These are phyloP conservation scores for Colletotrichum sp. DNA, from an alignment of 2,329 filamentous ascomycete genomes.

Conservation along the genomic window DNA sequence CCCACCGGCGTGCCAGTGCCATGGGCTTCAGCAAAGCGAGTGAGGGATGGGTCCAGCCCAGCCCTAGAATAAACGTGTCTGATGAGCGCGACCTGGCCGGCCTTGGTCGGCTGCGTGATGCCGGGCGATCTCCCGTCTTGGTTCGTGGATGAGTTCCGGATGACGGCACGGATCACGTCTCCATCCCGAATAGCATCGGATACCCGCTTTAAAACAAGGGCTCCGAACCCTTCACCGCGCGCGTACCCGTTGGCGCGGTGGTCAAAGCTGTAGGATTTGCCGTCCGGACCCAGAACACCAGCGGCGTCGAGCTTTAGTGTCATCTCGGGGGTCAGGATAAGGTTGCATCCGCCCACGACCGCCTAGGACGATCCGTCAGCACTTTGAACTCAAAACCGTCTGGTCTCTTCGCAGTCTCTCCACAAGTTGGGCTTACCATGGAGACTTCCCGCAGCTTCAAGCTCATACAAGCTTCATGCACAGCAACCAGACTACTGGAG, in stretches of 20 bases:
- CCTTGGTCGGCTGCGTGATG: conserved; percentile 36
- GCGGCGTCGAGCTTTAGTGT: conserved; percentile 13
- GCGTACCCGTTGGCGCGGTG: conserved; percentile 34
- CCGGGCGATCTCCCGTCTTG: conserved; percentile 46
- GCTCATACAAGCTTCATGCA: conserved; percentile 31
- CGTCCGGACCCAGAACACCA: conserved; percentile 29
- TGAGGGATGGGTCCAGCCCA: conserved; percentile 26
- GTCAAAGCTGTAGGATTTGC: conserved; percentile 36
- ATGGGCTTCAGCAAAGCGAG: conserved; percentile 46
- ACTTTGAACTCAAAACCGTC: conserved; percentile 24
- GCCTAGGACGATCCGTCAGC: conserved; percentile 38
- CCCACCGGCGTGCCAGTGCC: conserved; percentile 61
- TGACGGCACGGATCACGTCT: conserved; percentile 40
- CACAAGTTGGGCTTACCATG: conserved; percentile 15
- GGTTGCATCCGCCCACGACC: conserved; percentile 26
- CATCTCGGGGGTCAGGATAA: conserved; percentile 22
- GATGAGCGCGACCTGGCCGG: conserved; percentile 38
- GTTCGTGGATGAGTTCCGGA: conserved; percentile 39
- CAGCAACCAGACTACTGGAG: conserved; percentile 36
- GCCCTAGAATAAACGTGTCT: conserved; percentile 35
- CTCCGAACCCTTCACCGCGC: conserved; percentile 51
- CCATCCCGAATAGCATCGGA: conserved; percentile 46
- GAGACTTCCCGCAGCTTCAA: conserved; percentile 17
- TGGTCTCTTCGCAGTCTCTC: background rate
- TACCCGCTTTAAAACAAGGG: conserved; percentile 55